Conservation (phyloP, 2,329 filamentous ascomycete genomes). For the Metarhizium humberi region DNA sequence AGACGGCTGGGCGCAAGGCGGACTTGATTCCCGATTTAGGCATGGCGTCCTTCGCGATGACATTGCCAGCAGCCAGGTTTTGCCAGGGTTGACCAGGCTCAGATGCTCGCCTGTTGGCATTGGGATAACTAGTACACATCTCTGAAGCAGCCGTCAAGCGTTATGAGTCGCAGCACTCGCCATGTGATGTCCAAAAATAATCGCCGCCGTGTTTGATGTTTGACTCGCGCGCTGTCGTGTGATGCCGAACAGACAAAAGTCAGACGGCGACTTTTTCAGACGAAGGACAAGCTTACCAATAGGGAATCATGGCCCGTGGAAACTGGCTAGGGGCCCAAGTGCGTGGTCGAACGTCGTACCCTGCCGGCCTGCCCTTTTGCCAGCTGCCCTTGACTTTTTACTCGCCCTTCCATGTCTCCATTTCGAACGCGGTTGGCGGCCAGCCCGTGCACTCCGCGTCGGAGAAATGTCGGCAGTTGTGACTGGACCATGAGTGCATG, state of each 20-base stretch:
- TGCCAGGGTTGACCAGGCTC: background rate
- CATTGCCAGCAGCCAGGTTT: background rate
- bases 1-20: conserved; percentile 2
- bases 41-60: conserved; percentile 2
- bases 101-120: background rate
- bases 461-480: background rate
- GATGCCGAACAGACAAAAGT: background rate
- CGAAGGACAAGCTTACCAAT: background rate
- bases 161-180: background rate
- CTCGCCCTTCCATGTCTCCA: background rate
- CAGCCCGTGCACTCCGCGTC: background rate
- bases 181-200: background rate
- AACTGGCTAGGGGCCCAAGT: background rate
- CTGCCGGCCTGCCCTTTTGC: background rate
- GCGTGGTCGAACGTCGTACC: background rate
- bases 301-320: background rate
- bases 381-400: background rate
- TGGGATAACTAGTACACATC: background rate
- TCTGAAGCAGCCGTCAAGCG: background rate
- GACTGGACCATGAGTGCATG: background rate
- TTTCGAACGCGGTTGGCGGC: background rate
- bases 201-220: conserved; percentile 1
- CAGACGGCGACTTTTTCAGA: background rate
- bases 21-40: conserved; percentile 13
- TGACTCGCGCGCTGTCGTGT: conserved; percentile 1